Conservation (phyloP, 1,139 yeast genomes). For the Chernovozyma sophiae-reginae region DNA sequence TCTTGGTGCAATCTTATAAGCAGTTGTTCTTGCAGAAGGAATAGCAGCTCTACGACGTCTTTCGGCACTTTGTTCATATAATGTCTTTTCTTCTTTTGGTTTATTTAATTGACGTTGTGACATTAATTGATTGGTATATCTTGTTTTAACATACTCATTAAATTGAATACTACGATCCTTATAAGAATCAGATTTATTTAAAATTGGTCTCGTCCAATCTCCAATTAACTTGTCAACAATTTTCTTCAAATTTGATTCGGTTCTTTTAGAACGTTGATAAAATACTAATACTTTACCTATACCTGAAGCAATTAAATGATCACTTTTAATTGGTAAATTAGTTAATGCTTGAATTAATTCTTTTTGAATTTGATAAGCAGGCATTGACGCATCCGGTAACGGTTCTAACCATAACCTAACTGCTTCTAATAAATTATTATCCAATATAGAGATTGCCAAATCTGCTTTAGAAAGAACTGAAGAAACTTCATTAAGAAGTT, state of each 20-base stretch:
- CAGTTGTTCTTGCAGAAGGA: slow-evolving; percentile 83
- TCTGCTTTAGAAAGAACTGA: slow-evolving; percentile 76
- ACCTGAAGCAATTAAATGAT: slow-evolving; percentile 91
- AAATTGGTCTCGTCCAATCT: slow-evolving; percentile 97
- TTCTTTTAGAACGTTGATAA: slow-evolving; percentile 86
- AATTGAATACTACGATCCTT: slow-evolving; percentile 78
- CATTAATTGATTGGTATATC: slow-evolving; percentile 45
- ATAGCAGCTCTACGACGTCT: slow-evolving; percentile 93
- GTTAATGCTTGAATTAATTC: slow-evolving; percentile 73
- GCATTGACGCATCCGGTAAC: slow-evolving; percentile 94
- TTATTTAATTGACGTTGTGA: slow-evolving; percentile 25
- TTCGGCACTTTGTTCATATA: slow-evolving; percentile 89
- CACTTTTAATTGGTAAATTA: slow-evolving; percentile 87
- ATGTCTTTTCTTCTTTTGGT: slow-evolving; percentile 46
- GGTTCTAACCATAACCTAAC: slow-evolving; percentile 98
- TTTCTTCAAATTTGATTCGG: slow-evolving; percentile 81
- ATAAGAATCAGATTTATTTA: slow-evolving; percentile 92
- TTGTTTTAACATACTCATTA: slow-evolving; percentile 64
- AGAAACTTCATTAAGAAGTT: slow-evolving; percentile 74
- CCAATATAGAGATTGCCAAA: slow-evolving; percentile 87
- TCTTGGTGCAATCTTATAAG: slow-evolving; percentile 87
- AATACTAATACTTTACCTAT: slow-evolving; percentile 92
- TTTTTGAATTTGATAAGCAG: slow-evolving; percentile 93
- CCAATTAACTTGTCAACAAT: slow-evolving; percentile 88
- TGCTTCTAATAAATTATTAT: slow-evolving; percentile 89